phyloP scores from a whole-genome alignment of 345 rosid species.

The Salix koriyanagi region DNA sequence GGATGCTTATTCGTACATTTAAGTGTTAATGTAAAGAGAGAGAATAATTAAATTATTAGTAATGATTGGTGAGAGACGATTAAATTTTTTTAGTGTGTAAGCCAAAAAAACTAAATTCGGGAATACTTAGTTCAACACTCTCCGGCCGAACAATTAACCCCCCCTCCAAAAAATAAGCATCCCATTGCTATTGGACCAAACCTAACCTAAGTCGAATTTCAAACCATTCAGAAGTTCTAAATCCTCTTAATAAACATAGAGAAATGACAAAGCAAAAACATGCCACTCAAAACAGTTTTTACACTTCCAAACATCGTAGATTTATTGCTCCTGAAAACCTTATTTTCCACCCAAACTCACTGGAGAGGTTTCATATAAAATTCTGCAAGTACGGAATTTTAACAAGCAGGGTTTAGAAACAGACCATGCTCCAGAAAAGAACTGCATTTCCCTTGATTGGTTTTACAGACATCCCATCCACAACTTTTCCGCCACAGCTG shows the following conservation, averaged over 20 bases:
- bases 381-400: neutral
- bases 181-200: too few species aligned
- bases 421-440: constrained; percentile 98
- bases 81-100: too few species aligned
- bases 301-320: neutral
- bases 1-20: too few species aligned
- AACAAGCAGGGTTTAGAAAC: constrained; percentile 21
- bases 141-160: too few species aligned
- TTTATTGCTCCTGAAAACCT: too few species aligned
- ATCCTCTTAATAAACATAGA: neutral
- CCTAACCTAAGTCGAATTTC: neutral
- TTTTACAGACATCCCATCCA: constrained; percentile 79
- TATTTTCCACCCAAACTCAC: neutral
- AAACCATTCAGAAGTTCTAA: neutral
- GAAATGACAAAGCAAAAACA: neutral
- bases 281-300: neutral
- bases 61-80: too few species aligned
- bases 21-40: too few species aligned
- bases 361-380: too few species aligned
- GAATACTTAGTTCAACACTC: too few species aligned
- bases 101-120: too few species aligned
- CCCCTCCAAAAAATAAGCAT: too few species aligned
- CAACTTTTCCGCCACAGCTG: constrained; percentile 72
- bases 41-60: too few species aligned
- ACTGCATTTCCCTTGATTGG: constrained; percentile 88